These are phyloP conservation scores for Simplicillium sp. DNA, from an alignment of 2,329 filamentous ascomycete genomes.

Conservation along the genomic window DNA sequence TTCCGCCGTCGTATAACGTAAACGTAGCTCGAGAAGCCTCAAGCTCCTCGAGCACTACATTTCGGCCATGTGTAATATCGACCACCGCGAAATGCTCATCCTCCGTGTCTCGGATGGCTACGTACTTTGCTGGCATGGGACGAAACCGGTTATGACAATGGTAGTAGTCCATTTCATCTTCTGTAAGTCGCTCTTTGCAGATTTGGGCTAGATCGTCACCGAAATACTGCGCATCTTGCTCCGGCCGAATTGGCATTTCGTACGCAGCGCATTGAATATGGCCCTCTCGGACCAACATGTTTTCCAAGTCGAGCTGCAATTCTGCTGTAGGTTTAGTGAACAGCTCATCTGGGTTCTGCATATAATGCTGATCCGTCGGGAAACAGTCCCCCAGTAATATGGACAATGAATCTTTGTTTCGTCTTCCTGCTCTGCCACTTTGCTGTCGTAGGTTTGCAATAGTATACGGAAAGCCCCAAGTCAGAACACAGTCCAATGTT, in stretches of 20 bases:
- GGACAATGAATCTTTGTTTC: conserved; percentile 88
- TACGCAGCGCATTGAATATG: conserved; percentile 93
- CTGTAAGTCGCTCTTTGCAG: conserved; percentile 62
- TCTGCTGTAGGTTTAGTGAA: conserved; percentile 86
- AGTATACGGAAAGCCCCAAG: conserved; percentile 88
- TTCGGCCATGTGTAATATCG: conserved; percentile 73
- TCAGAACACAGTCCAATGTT: conserved; percentile 84
- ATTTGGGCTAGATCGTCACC: conserved; percentile 62
- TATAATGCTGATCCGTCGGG: conserved; percentile 89
- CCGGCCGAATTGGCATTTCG: conserved; percentile 83
- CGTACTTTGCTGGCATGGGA: conserved; percentile 71
- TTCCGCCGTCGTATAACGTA: conserved; percentile 92
- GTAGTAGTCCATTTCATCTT: conserved; percentile 72
- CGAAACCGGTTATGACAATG: conserved; percentile 85
- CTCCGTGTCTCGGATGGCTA: conserved; percentile 79
- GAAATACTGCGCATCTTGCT: conserved; percentile 70
- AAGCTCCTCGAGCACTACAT: conserved; percentile 86
- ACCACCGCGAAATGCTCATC: conserved; percentile 93
- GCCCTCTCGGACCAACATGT: conserved; percentile 83
- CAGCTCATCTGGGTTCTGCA: conserved; percentile 90
- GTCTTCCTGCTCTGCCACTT: conserved; percentile 80
- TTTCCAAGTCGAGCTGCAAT: conserved; percentile 83
- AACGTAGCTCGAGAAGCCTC: conserved; percentile 93
- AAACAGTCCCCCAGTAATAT: conserved; percentile 84
- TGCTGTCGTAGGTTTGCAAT: conserved; percentile 93